Evolutionary conservation across 768 basidiomycete species (phyloP).

Genomic region (Suillus spraguei): DNA sequence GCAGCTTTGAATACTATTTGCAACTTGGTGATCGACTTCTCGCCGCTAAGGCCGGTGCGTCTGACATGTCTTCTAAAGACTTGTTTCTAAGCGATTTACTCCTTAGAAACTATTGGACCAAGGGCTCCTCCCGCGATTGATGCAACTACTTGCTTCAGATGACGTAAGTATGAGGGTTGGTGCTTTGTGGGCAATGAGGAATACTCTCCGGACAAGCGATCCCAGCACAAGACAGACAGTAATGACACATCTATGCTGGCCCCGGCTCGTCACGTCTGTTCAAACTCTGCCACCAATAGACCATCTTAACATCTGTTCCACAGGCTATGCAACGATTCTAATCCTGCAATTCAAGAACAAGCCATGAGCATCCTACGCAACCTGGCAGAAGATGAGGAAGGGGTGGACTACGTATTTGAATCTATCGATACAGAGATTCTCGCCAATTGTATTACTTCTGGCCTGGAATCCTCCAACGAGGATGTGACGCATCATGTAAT

Average conservation of each 20-base stretch:
- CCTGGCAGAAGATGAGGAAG: conserved; percentile 63
- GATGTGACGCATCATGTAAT: conserved; percentile 56
- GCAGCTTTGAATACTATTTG: conserved; percentile 78
- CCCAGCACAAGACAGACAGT: conserved; percentile 64
- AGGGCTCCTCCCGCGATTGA: conserved; percentile 66
- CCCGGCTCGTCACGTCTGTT: conserved; percentile 54
- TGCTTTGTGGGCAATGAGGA: conserved; percentile 88
- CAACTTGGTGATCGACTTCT: conserved; percentile 87
- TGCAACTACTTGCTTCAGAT: conserved; percentile 52
- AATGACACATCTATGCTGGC: conserved; percentile 73
- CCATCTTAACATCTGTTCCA: conserved; percentile 5
- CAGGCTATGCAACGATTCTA: conserved; percentile 58
- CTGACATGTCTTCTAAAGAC: background rate
- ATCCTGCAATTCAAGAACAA: conserved; percentile 67
- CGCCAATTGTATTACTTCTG: conserved; percentile 46
- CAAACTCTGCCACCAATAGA: background rate
- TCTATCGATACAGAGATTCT: conserved; percentile 52
- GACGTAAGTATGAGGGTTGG: conserved; percentile 65
- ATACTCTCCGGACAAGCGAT: conserved; percentile 67
- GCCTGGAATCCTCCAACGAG: conserved; percentile 53
- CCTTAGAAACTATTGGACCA: conserved; percentile 60
- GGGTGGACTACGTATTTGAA: conserved; percentile 61
- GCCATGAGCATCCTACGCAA: conserved; percentile 68
- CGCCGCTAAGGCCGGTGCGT: conserved; percentile 73
- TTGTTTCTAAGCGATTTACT: conserved; percentile 1